Evolutionary conservation across 768 basidiomycete species (phyloP), one percentile per base, ranked within the genome.

Genomic region (Nidularia sp.): DNA sequence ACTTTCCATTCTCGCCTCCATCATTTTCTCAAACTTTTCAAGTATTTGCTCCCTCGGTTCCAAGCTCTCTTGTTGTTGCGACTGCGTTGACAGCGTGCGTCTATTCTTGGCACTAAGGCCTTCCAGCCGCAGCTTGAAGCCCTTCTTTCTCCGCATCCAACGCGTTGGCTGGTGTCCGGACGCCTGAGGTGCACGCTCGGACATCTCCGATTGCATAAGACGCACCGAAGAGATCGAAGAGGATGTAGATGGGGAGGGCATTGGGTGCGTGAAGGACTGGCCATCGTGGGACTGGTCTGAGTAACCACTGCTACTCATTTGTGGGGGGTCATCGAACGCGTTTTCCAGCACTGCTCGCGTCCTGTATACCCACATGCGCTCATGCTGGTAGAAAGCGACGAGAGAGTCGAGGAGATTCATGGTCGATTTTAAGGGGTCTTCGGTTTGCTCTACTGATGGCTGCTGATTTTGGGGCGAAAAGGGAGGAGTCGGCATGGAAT

Each of bases 1-100:
- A 60, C 85, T 88, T 66, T 88, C 87, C 78, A 90, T 82, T 50
- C 88, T 77, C 2, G 81, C 74, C 59, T 87, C 84, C 73, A 88
- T 80, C 71, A 90, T 83, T 54, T 80, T 77, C 52, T 84, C 84
- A 60, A 86, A 87, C 73, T 83, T 77, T 58, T 82, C 77, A 54
- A 90, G 69, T 49, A 90, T 75, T 50, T 74, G 78, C 29, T 82
- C 76, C 43, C 64, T 62, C 32, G 62, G 62, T 18, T 60, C 56
- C 34, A 59, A 53, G 50, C 49, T 45, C 46, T 18, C 48, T 47
- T 58, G 49, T 43, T 53, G 55, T 5, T 34, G 49, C 52, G 50
- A 50, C 47, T 58, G 61, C 48, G 58, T 52, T 36, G 59, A 51
- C 39, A 59, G 45, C 34, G 53, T 47, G 18, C 59, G 63, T 48